Conservation (phyloP, 1,139 yeast genomes). For the Geotrichum phurueaensis region DNA sequence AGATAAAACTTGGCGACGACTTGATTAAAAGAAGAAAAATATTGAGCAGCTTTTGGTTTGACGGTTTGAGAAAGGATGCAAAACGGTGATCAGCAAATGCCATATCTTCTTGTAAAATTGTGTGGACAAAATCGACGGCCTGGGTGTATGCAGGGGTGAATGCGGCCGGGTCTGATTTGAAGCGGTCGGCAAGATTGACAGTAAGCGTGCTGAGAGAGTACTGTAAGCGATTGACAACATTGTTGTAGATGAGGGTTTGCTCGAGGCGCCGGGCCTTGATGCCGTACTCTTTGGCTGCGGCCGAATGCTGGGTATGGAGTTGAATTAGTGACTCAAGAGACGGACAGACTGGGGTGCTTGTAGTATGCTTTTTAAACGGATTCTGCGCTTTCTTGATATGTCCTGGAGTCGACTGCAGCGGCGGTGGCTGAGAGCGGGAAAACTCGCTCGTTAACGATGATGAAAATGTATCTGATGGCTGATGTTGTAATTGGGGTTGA, state of each 20-base stretch:
- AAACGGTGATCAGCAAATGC: conserved; percentile 20
- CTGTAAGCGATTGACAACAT: conserved; percentile 23
- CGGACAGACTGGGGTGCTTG: conserved; percentile 3
- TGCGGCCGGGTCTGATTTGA: conserved; percentile 21
- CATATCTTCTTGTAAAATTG: conserved; percentile 23
- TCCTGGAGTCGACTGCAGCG: background rate
- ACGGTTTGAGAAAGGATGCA: conserved; percentile 21
- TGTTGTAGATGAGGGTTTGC: conserved; percentile 23
- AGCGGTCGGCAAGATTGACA: conserved; percentile 18
- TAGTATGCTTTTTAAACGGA: background rate
- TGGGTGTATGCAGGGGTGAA: conserved; percentile 25
- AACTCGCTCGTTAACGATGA: background rate
- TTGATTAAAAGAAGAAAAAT: conserved; percentile 33
- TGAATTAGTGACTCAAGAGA: conserved; percentile 24
- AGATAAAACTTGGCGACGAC: conserved; percentile 35
- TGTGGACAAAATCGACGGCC: conserved; percentile 24
- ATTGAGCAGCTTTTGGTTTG: conserved; percentile 29
- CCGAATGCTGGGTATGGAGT: conserved; percentile 19
- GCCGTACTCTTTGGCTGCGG: conserved; percentile 18
- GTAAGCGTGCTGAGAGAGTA: conserved; percentile 22
- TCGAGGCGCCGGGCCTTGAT: conserved; percentile 21
- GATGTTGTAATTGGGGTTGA: background rate
- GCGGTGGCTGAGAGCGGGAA: background rate
- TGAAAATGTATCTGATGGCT: background rate
- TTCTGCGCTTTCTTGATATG: background rate